Base-by-base conservation (phyloP, 768 basidiomycete genomes). In the Boletus pseudo-olivaceus region DNA sequence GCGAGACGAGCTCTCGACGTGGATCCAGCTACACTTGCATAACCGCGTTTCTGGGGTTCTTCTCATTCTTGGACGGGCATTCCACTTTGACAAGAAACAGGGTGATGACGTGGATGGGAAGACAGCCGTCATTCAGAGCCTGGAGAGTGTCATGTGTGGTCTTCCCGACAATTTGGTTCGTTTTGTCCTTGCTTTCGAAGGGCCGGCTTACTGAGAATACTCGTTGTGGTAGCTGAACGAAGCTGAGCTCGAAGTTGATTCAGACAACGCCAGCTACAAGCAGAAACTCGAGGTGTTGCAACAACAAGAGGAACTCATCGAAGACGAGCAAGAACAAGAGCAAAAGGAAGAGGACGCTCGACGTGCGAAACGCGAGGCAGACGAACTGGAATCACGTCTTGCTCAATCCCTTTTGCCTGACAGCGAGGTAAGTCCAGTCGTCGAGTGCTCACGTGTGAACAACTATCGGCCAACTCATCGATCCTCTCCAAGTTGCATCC, bases 291-390 rank as follows among this genome's bases (percentile, higher is more conserved):
- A 98, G 58, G 96, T 99, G 26, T 75, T 99, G 67, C 93, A 97
- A 63, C 92, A 99, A 64, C 97, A 99, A 72, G 92, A 99, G 68
- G 97, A 99, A 70, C 91, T 99, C 57, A 99, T 99, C 67, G 95
- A 99, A 67, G 97, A 99, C 70, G 97, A 99, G 73, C 85, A 94
- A 59, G 97, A 98, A 69, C 97, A 99, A 72, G 97, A 99, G 58
- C 87, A 95, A 72, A 89, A 94, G 74, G 92, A 93, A 69, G 90
- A 93, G 69, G 85, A 90, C 67, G 89, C 92, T n/a, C 86, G 93
- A 39, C 87, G 90, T 53, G 88, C 86, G 42, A 85, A 85, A 68
- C 84, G 85, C 62, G 92, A 90, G 71, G 82, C 85, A 23, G 87
- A 84, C 58, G 90, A 93, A 63, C 71, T 80, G 63, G 93, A 93